A percentile compares a stretch with the other conserved stretches of the same genome.
phyloP scores from a whole-genome alignment of 2,329 filamentous ascomycete genomes.

The Diaporthe sp. region DNA sequence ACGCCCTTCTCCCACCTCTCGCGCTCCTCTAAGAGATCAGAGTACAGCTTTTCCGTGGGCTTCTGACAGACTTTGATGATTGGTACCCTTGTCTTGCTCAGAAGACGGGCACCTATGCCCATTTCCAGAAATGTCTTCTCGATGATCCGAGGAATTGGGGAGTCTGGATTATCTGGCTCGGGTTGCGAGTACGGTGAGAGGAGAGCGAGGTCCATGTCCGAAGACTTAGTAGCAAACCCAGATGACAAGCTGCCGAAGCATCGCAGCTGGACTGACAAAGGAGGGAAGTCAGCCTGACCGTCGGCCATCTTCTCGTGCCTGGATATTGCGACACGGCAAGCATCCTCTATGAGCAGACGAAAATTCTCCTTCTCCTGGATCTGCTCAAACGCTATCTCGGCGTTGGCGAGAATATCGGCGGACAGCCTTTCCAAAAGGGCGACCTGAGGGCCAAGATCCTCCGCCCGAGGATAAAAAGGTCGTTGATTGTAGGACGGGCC shows the following conservation, averaged over 20 bases:
- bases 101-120: constrained; percentile 79
- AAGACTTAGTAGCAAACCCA: constrained; percentile 87
- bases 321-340: constrained; percentile 70
- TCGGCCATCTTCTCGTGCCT: constrained; percentile 58
- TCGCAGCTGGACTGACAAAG: constrained; percentile 71
- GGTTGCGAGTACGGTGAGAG: constrained; percentile 71
- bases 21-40: constrained; percentile 72
- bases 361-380: constrained; percentile 78
- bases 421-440: constrained; percentile 61
- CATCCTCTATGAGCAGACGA: constrained; percentile 69
- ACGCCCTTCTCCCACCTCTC: constrained; percentile 76
- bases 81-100: constrained; percentile 83
- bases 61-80: constrained; percentile 88
- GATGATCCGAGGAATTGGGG: constrained; percentile 76
- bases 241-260: constrained; percentile 87
- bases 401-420: constrained; percentile 60
- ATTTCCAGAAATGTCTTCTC: constrained; percentile 79
- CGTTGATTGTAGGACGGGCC: constrained; percentile 43
- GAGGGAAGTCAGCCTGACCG: constrained; percentile 57
- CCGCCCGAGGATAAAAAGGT: constrained; percentile 45
- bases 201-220: constrained; percentile 89
- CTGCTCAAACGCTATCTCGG: constrained; percentile 73
- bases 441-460: constrained; percentile 61
- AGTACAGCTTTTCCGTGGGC: constrained; percentile 69
- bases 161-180: constrained; percentile 63